Evolutionary conservation across 805 yeast species (phyloP), one percentile per base, ranked within the genome.

Genomic region (Candida methanosorbosa): DNA sequence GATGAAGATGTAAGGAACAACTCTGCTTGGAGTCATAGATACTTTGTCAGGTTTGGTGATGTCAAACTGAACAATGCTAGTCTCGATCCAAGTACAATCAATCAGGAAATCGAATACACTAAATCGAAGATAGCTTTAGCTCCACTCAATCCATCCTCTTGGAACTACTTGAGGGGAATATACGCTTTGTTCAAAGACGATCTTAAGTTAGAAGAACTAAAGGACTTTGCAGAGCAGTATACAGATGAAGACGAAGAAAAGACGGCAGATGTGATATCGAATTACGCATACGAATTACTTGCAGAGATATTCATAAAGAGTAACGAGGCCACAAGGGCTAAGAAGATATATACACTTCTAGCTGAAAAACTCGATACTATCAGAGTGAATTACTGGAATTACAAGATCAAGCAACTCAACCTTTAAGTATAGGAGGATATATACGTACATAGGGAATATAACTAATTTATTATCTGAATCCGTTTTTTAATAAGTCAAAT

Each of bases 11-110:
- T 84, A 8, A 65, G 86, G 46, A 92, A 92, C 59, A 92, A 92
- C 56, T 81, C 94, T 33, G 95, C 94, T 1, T 92, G 98, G 98
- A 72, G 78, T 39, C 94, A 84, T 57, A 68, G 97, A 35, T 82
- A 65, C 60, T 84, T 79, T 44, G 56, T 81, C 9, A 45, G 66
- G 27, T 59, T 61, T 34, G 56, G 57, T 2, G 37, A 40, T 14
- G 36, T 37, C 23, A 40, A 50, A 30, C 36, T 38, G 15, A 39
- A 30, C 9, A 32, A 9, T 32, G 42, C 25, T 33, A 35, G 44
- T 19, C 41, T 44, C 9, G 38, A 45, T 1, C 44, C 45, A 5
- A n/a, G n/a, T n/a, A n/a, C n/a, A n/a, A 41, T 68, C 3, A 49
- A 56, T 0, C 46, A 48, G 3, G 97, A 88, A 48, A 48, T 80